Conservation (phyloP, 2,329 filamentous ascomycete genomes). For the Colletotrichum destructivum region DNA sequence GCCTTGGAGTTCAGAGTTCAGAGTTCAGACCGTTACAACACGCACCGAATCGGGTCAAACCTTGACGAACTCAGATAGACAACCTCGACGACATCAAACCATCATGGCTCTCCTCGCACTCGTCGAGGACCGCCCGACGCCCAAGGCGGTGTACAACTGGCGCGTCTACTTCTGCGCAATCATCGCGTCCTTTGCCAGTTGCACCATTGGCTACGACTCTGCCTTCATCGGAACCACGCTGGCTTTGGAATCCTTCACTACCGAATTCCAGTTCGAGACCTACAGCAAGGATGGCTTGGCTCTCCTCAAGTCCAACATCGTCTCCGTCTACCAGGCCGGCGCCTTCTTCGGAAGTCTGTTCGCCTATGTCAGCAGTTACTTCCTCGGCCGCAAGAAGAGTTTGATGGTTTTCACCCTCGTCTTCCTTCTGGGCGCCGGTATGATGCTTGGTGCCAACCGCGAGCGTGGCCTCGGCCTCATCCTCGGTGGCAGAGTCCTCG, state of each 20-base stretch:
- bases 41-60: slow-evolving; percentile 18
- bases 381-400: slow-evolving; percentile 76
- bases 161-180: slow-evolving; percentile 69
- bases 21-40: slow-evolving; percentile 28
- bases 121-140: slow-evolving; percentile 71
- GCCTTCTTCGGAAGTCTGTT: slow-evolving; percentile 86
- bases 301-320: slow-evolving; percentile 80
- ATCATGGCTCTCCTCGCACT: slow-evolving; percentile 65
- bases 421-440: slow-evolving; percentile 79
- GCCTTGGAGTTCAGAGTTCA: slow-evolving; percentile 29
- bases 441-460: slow-evolving; percentile 79
- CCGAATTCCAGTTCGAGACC: slow-evolving; percentile 75
- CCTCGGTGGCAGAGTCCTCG: slow-evolving; percentile 74
- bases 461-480: slow-evolving; percentile 75
- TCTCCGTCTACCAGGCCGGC: slow-evolving; percentile 86
- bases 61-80: slow-evolving; percentile 9
- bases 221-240: slow-evolving; percentile 87
- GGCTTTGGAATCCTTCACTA: slow-evolving; percentile 76
- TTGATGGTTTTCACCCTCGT: slow-evolving; percentile 73
- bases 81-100: slow-evolving; percentile 7
- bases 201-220: slow-evolving; percentile 75
- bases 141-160: slow-evolving; percentile 73
- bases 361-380: slow-evolving; percentile 77
- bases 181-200: slow-evolving; percentile 70
- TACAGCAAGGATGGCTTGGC: slow-evolving; percentile 66